Evolutionary conservation across 768 basidiomycete genomes (phyloP), one percentile per base, ranked within the genome.

Genomic region (Collybia mongolica): DNA sequence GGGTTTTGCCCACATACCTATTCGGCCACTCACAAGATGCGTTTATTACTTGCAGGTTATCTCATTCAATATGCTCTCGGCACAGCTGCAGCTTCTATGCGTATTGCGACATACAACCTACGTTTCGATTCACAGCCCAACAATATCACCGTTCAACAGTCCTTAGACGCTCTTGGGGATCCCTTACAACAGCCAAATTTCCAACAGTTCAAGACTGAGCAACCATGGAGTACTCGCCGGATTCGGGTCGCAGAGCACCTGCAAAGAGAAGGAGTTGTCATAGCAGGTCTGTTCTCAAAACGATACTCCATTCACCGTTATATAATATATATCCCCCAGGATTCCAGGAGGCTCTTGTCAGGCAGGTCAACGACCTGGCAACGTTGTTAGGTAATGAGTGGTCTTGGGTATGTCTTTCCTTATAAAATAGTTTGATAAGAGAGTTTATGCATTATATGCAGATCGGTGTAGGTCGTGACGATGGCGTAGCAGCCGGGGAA

Each of bases 381-480:
- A 69, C 72, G 39, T 69, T 86, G 3, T 71, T 87, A 12, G 84
- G 84, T 0, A 50, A 65, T 3, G 71, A 72, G 3, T 87, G 79
- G 77, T 72, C 64, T 14, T 80, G 78, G 76, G 80, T 80, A 47
- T 44, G 74, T 57, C n/a, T 14, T 18, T 43, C 19, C 5, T 8
- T 7, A 29, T 11, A 6, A 19, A n/a, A 36, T 14, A 35, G 24
- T 15, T n/a, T 15, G 12, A 11, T 22, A 19, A 8, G 12, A 15
- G 9, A 8, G 23, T 5, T 22, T 38, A 15, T 9, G 15, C 19
- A 14, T 11, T 1, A 47, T 3, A 19, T 5, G 36, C 35, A 80
- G 76, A 73, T 83, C 18, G 84, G 83, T 1, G 81, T 84, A 0
- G 84, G 83, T 0, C 69, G 84, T n/a, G 76, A 83, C 47, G 80